A percentile compares a stretch with the other conserved stretches of the same genome.
Evolutionary conservation across 2,329 filamentous ascomycete species (phyloP).

Genomic region (Emericellopsis atlantica): DNA sequence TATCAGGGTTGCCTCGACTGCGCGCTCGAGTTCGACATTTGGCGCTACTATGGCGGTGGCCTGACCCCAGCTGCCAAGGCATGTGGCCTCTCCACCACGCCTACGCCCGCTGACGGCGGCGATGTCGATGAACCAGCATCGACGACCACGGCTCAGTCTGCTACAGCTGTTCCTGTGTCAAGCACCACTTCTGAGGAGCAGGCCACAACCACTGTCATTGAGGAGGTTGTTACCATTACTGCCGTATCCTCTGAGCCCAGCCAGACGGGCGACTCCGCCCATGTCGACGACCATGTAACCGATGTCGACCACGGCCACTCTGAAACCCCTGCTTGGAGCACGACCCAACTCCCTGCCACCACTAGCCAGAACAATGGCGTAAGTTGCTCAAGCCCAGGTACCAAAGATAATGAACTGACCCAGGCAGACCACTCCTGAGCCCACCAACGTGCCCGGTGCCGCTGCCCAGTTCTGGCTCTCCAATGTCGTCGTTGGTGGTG

Average conservation of each 20-base stretch:
- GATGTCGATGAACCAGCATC: conserved; percentile 4
- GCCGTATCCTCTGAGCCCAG: neutral
- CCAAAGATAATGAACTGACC: neutral
- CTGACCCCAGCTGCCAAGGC: conserved; percentile 22
- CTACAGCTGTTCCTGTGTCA: conserved; percentile 1
- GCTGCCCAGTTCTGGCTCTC: conserved; percentile 3
- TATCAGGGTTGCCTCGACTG: conserved; percentile 32
- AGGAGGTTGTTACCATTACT: conserved; percentile 3
- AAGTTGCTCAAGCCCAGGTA: neutral
- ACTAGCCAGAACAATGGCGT: conserved; percentile 2
- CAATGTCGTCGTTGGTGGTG: conserved; percentile 4
- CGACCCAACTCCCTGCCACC: conserved; percentile 1
- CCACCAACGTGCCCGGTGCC: conserved; percentile 1
- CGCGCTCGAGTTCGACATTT: conserved; percentile 27
- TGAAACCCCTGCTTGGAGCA: conserved; percentile 1
- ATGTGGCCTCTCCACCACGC: conserved; percentile 17
- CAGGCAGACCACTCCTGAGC: conserved; percentile 1
- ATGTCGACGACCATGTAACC: neutral
- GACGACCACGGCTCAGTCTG: conserved; percentile 1
- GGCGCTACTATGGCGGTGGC: conserved; percentile 25
- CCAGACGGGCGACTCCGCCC: neutral
- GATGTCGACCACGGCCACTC: neutral
- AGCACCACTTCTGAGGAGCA: conserved; percentile 6
- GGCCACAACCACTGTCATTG: conserved; percentile 2
- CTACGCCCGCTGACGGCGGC: conserved; percentile 6